Percentiles rank a stretch among this genome's conserved stretches.
Conservation (phyloP, 129 eudicot genomes). For the Flaveria linearis region DNA sequence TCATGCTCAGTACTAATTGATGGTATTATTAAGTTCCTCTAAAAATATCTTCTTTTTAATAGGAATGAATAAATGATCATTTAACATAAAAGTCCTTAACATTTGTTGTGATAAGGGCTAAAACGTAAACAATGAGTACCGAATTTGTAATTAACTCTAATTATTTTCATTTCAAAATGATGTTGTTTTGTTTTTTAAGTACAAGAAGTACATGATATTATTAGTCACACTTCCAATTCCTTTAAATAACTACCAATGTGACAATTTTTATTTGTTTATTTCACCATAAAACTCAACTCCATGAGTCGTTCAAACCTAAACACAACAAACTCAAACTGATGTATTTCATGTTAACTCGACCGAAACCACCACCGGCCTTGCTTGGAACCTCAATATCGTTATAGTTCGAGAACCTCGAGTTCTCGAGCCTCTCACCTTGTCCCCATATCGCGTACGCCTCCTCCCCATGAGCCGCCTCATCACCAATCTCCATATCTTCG, state of each 20-base stretch:
- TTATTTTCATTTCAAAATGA: not conserved
- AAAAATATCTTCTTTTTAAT: too few species aligned
- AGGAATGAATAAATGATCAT: too few species aligned
- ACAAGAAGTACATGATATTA: not conserved
- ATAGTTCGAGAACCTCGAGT: constrained; percentile 15
- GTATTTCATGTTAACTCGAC: constrained; percentile 16
- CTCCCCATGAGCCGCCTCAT: constrained; percentile 19
- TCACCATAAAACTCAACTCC: not conserved
- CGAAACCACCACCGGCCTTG: constrained; percentile 11
- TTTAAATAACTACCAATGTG: not conserved
- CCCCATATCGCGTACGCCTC: constrained; percentile 21
- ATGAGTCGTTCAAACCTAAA: constrained; percentile 19
- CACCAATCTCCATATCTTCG: constrained; percentile 19
- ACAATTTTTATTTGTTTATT: constrained; percentile 1
- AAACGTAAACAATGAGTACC: not conserved
- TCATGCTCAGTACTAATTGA: too few species aligned
- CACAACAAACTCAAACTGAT: not conserved
- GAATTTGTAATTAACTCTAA: not conserved
- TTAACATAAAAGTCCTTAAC: too few species aligned
- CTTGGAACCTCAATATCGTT: constrained; percentile 17
- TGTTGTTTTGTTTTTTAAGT: not conserved
- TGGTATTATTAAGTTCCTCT: too few species aligned
- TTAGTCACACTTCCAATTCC: not conserved
- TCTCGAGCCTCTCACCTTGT: constrained; percentile 16
- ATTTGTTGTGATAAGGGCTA: too few species aligned